Evolutionary conservation across 1,284 basidiomycete species (phyloP), one percentile per base, ranked within the genome.

Genomic region (Ustilago sp.): DNA sequence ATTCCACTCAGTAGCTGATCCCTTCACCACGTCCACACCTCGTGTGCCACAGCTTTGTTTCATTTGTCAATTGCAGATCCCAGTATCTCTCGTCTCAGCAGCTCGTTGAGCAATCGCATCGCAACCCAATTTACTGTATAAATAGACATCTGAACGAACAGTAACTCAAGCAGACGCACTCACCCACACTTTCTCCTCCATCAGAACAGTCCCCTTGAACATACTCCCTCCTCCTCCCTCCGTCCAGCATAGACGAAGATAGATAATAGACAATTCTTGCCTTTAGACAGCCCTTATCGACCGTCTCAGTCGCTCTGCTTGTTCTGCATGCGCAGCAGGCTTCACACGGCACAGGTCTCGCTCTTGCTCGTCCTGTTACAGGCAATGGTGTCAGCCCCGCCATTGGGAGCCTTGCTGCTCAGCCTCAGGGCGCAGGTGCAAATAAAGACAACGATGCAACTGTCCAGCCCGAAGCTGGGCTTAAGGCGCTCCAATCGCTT

Each of bases 401-500:
- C 0, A 43, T 62, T n/a, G 38, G 48, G 7, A 19, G 19, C 3
- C 51, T 56, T 9, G 12, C 36, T 8, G 19, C 60, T 3, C 47
- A 45, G 31, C 12, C 56, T n/a, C 12, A 56, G 8, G 45, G 55
- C 1, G 19, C 57, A 2, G 35, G n/a, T 19, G 13, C 47, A 2
- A 35, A 35, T 2, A n/a, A 19, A 6, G 52, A 51, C 4, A 17
- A 35, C 3, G 28, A 48, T 2, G 17, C 57, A 17, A 63, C 50
- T 7, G 19, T 63, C 15, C 41, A 57, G 6, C 58, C 64, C 11
- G 64, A 67, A 8, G 61, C 64, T 2, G 64, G 68, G 34, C 39
- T 58, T 9, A 67, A 73, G n/a, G 70, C 70, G 28, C 65, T 73
- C 4, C 47, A 68, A 9, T 23, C 57, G 7, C 57, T 73, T 8